Percentiles rank a stretch among this genome's conserved stretches.
Conservation (phyloP, 768 basidiomycete species). For the Leccinum arenicola region DNA sequence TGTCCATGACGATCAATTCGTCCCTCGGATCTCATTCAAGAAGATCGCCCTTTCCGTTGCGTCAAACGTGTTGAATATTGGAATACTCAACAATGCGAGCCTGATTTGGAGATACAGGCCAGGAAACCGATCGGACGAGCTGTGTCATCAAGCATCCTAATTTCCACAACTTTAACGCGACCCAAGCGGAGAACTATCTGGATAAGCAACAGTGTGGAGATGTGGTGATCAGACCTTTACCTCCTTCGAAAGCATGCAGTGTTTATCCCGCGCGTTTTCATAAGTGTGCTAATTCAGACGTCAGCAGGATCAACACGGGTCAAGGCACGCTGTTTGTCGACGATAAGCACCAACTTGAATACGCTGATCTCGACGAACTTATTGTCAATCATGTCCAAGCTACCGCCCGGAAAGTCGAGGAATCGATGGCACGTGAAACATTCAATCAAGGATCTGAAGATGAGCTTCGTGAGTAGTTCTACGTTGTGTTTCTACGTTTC, state of each 20-base stretch:
- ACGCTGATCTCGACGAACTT: conserved; percentile 93
- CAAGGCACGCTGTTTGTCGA: conserved; percentile 73
- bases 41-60: conserved; percentile 61
- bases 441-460: conserved; percentile 87
- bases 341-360: conserved; percentile 57
- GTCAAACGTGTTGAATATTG: conserved; percentile 59
- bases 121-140: conserved; percentile 78
- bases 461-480: conserved; percentile 74
- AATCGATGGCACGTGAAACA: conserved; percentile 93
- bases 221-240: conserved; percentile 86
- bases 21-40: conserved; percentile 53
- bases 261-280: not conserved
- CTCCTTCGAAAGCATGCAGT: conserved; percentile 71
- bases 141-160: conserved; percentile 96
- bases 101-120: conserved; percentile 68
- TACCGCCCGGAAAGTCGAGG: conserved; percentile 89
- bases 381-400: conserved; percentile 96
- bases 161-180: conserved; percentile 92
- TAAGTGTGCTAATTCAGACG: conserved; percentile 51
- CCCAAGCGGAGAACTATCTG: conserved; percentile 85
- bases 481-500: not conserved
- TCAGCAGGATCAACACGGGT: conserved; percentile 76
- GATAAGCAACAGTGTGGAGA: conserved; percentile 94
- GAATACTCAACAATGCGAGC: conserved; percentile 59
- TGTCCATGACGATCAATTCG: conserved; percentile 82